Base-by-base conservation (phyloP, 352 stramenopile genomes). In the Phytophthora citricola region DNA sequence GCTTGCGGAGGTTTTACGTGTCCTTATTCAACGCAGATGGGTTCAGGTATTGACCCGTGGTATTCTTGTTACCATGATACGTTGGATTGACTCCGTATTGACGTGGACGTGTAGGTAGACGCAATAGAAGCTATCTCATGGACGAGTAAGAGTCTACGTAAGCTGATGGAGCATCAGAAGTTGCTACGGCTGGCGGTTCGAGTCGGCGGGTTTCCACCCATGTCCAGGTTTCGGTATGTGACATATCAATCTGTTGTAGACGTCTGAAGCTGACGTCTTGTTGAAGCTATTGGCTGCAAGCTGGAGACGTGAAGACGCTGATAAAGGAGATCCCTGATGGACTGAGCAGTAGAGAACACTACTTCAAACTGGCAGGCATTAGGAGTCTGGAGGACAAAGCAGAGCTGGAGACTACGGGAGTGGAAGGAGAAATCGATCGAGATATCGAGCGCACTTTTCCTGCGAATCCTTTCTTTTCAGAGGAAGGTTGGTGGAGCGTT, bases 391-490 rank as follows among this genome's bases (percentile, higher is more conserved):
- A 75, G 1, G 80, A 88, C 20, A 52, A 43, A 11, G 72, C 73
- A 15, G 47, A 53, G 15, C 60, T 94, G 1, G 70, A 78, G 32
- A 65, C 58, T 3, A 94, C 77, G 1, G 83, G 83, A 8, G 61
- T 92, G 8, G 86, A 94, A 82, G 84, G 87, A n/a, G 85, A 93
- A 39, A 95, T 93, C 51, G 71, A 61, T 27, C 69, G 85, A 36
- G 87, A 95, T 59, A 75, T 95, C 2, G 75, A 85, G 4, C 83
- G 87, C 7, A 94, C 87, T 22, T 95, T 95, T 49, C 78, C 84
- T 2, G 68, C 66, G 6, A 57, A 85, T 8, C 51, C 50, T 7
- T 88, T 92, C 57, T 94, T 92, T 47, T 66, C 73, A 1, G 63
- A 78, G 3, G 48, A 68, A 48, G 67, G 72, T 83, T 29, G 22